phyloP scores from a whole-genome alignment of 2,329 filamentous ascomycete genomes.

The Chaetomium sp. region DNA sequence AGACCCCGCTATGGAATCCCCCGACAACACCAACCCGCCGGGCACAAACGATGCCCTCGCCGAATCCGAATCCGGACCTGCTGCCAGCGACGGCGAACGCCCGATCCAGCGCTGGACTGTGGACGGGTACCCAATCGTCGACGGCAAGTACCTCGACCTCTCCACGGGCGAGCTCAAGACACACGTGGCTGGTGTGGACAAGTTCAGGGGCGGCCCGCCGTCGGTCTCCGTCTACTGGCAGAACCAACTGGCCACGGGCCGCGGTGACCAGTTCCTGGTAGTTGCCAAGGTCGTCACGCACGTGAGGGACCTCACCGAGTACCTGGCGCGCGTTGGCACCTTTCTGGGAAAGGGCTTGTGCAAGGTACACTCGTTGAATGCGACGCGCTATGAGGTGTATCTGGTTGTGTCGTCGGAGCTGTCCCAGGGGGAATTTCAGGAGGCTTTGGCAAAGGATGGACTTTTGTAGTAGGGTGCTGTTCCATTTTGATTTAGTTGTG shows the following conservation, averaged over 20 bases:
- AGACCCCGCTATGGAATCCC: not conserved
- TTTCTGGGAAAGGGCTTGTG: conserved; percentile 2
- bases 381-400: conserved; percentile 3
- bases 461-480: not conserved
- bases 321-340: not conserved
- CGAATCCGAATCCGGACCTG: not conserved
- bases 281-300: not conserved
- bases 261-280: not conserved
- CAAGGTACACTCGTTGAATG: conserved; percentile 2
- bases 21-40: not conserved
- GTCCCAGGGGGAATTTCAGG: not conserved
- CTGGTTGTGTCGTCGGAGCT: conserved; percentile 2
- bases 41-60: not conserved
- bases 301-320: not conserved
- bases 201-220: not conserved
- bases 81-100: not conserved
- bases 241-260: not conserved
- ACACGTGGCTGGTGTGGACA: not conserved
- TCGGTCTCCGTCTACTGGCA: conserved; percentile 2
- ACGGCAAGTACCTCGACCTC: conserved; percentile 7
- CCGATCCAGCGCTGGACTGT: not conserved
- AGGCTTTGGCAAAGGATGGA: not conserved
- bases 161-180: not conserved
- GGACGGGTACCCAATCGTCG: conserved; percentile 3
- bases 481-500: not conserved